These are phyloP conservation scores for Metarhizium sp. DNA, from an alignment of 2,329 filamentous ascomycete species.

Conservation along the genomic window DNA sequence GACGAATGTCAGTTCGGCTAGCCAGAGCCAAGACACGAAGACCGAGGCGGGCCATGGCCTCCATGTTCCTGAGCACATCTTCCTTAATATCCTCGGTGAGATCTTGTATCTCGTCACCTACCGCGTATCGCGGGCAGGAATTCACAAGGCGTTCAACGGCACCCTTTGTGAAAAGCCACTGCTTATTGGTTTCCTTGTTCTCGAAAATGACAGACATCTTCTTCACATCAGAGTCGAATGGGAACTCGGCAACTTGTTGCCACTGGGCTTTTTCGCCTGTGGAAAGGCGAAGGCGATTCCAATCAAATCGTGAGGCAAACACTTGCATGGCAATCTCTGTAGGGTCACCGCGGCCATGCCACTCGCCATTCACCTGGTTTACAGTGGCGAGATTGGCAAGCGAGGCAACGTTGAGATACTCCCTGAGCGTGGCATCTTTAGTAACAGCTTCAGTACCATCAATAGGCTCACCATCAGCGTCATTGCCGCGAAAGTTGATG, in stretches of 20 bases:
- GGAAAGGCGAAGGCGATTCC: constrained; percentile 45
- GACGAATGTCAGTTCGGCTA: constrained; percentile 32
- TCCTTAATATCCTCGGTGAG: constrained; percentile 44
- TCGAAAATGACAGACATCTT: constrained; percentile 66
- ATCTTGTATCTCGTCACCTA: constrained; percentile 31
- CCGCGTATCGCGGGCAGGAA: constrained; percentile 45
- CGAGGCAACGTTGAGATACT: constrained; percentile 53
- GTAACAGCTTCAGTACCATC: constrained; percentile 25
- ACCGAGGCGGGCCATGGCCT: constrained; percentile 54
- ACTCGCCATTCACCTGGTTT: constrained; percentile 42
- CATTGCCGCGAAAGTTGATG: constrained; percentile 18
- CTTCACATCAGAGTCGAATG: constrained; percentile 67
- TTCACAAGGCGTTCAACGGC: constrained; percentile 62
- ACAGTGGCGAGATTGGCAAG: constrained; percentile 58
- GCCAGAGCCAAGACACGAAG: constrained; percentile 62
- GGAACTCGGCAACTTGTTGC: constrained; percentile 57
- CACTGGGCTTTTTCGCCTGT: constrained; percentile 40
- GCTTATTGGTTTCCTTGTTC: constrained; percentile 26
- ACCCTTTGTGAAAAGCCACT: constrained; percentile 52
- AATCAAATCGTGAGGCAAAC: constrained; percentile 59
- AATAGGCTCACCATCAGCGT: constrained; percentile 17
- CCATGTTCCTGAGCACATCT: constrained; percentile 58
- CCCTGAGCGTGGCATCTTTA: constrained; percentile 37
- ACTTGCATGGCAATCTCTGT: constrained; percentile 66
- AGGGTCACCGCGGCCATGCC: constrained; percentile 57